Conservation (phyloP, 1,284 basidiomycete genomes). For the Pisolithus thermaeus region DNA sequence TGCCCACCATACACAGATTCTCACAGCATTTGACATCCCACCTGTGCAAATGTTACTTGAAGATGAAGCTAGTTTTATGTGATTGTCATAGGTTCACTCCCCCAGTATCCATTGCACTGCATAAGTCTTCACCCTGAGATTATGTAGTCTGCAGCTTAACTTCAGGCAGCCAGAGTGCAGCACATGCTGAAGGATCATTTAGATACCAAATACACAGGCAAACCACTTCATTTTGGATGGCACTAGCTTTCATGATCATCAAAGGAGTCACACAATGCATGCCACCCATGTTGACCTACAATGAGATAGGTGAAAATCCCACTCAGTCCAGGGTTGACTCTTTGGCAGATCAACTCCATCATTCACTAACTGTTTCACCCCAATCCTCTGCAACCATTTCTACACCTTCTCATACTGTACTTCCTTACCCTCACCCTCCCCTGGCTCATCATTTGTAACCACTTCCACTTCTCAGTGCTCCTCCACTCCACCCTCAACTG, state of each 20-base stretch:
- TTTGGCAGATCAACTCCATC: background rate
- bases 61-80: background rate
- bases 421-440: background rate
- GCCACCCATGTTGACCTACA: background rate
- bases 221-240: background rate
- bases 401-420: background rate
- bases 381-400: background rate
- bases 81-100: background rate
- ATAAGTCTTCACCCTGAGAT: background rate
- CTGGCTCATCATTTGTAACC: background rate
- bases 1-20: background rate
- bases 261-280: background rate
- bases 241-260: background rate
- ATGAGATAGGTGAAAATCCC: background rate
- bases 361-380: background rate
- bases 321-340: background rate
- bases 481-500: background rate
- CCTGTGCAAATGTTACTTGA: background rate
- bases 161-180: background rate
- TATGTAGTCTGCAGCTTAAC: background rate
- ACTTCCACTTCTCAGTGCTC: background rate
- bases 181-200: background rate
- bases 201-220: background rate
- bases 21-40: background rate
- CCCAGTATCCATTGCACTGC: background rate